phyloP scores from a whole-genome alignment of 2,329 filamentous ascomycete genomes.

The Massarina eburnea region DNA sequence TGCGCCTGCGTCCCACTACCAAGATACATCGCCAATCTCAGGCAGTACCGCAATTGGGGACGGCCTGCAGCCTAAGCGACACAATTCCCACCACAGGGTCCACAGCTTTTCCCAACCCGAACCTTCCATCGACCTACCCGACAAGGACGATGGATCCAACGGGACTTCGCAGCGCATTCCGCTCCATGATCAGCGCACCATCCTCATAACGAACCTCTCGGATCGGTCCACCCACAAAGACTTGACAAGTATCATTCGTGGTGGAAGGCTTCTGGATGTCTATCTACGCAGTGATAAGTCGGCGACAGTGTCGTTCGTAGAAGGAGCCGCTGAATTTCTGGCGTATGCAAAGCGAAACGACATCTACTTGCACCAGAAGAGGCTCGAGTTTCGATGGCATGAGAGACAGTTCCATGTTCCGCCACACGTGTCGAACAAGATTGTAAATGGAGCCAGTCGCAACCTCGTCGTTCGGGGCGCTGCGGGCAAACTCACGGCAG shows the following conservation, averaged over 20 bases:
- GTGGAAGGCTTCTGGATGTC: slow-evolving; percentile 71
- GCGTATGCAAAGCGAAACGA: slow-evolving; percentile 65
- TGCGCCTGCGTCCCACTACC: slow-evolving; percentile 6
- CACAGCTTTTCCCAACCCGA: slow-evolving; percentile 21
- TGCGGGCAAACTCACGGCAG: slow-evolving; percentile 59
- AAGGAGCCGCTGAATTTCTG: slow-evolving; percentile 62
- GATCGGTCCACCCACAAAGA: slow-evolving; percentile 66
- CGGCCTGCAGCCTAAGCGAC: slow-evolving; percentile 11
- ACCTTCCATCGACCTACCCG: slow-evolving; percentile 14
- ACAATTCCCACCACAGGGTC: slow-evolving; percentile 15
- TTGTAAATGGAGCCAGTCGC: slow-evolving; percentile 67
- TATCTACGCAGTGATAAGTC: slow-evolving; percentile 63
- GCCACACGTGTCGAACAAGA: slow-evolving; percentile 64
- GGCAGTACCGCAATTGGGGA: slow-evolving; percentile 24
- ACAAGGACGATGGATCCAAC: slow-evolving; percentile 20
- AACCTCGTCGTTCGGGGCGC: slow-evolving; percentile 70
- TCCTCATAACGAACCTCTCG: slow-evolving; percentile 65
- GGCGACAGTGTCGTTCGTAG: slow-evolving; percentile 70
- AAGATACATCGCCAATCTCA: slow-evolving; percentile 13
- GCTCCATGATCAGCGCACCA: slow-evolving; percentile 53
- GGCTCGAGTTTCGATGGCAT: slow-evolving; percentile 70
- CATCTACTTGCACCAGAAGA: slow-evolving; percentile 68
- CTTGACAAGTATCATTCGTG: slow-evolving; percentile 65
- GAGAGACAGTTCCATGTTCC: slow-evolving; percentile 70
- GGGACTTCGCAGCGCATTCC: slow-evolving; percentile 19